These are phyloP conservation scores for Sanghuangporus baumii DNA, from an alignment of 1,284 basidiomycete genomes.

Conservation along the genomic window DNA sequence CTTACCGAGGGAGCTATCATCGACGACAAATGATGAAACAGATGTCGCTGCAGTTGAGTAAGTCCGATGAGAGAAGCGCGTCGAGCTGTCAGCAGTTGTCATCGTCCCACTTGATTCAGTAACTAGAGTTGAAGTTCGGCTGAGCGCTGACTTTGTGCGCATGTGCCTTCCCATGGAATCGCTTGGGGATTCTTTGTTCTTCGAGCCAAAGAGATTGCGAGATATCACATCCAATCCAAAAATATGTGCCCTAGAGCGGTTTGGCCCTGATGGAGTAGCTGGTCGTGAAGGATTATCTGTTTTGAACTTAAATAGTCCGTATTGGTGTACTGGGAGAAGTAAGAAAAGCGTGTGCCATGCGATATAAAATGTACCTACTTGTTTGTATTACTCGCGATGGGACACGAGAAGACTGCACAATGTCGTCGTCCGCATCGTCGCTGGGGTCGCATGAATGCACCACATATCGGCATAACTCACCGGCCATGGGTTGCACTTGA, in stretches of 20 bases:
- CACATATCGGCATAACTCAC: constrained; percentile 71
- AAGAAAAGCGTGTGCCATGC: constrained; percentile 4
- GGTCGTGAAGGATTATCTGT: constrained; percentile 72
- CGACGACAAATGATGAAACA: constrained; percentile 47
- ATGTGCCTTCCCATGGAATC: constrained; percentile 59
- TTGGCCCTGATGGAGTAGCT: constrained; percentile 66
- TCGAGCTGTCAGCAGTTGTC: constrained; percentile 56
- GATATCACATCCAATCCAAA: constrained; percentile 84
- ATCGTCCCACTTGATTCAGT: constrained; percentile 50
- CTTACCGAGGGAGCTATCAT: constrained; percentile 45
- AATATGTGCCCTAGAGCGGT: constrained; percentile 70
- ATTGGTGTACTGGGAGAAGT: constrained; percentile 65
- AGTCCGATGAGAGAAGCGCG: constrained; percentile 68
- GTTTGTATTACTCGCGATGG: constrained; percentile 71
- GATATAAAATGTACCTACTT: constrained; percentile 43
- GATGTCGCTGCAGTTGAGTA: constrained; percentile 56
- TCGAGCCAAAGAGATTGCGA: constrained; percentile 65
- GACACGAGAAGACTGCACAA: constrained; percentile 74
- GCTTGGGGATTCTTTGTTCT: constrained; percentile 42
- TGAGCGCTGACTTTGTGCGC: constrained; percentile 59
- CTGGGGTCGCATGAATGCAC: constrained; percentile 67
- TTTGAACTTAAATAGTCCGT: constrained; percentile 79
- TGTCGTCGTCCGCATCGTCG: constrained; percentile 73
- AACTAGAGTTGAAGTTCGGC: constrained; percentile 56
- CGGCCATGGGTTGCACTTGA: constrained; percentile 73